Evolutionary conservation across 306 rosid species (phyloP), one percentile per base, ranked within the genome.

Genomic region (Acacia confusa): DNA sequence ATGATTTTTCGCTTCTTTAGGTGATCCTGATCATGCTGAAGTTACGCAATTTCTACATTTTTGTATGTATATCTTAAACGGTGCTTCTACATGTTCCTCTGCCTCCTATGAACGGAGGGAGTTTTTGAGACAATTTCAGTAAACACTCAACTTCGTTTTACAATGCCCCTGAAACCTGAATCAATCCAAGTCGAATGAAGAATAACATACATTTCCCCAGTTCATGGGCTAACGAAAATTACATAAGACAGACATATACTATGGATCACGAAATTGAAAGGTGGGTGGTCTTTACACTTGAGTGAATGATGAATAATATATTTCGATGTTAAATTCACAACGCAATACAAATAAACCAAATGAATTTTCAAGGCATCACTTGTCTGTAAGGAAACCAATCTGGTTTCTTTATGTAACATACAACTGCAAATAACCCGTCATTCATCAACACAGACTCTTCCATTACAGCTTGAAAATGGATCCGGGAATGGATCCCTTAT

Each of bases 391-490:
- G 75, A 76, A 75, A 63, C 64, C 52, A 68, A 68, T 60, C 64
- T 30, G 71, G 38, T 74, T 78, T 41, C 72, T 74, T 28, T 30
- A 57, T 82, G 71, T 36, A 70, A 55, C 24, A 76, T 50, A 71
- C 78, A 68, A 77, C 70, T 65, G 70, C 78, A 76, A 76, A 40
- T 36, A 57, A 47, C 79, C 81, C 78, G 30, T 58, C 72, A 61
- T 58, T 70, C 34, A 53, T 34, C 72, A 75, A 53, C 24, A 50
- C 0, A 6, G 22, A 57, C 14, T 57, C 28, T 57, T 57, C 64
- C 4, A 57, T 57, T 22, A 57, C 14, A 22, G 27, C 25, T 57
- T 57, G 64, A 57, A 15, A 9, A 22, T n/a, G 64, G 64, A 57
- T 57, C 30, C 22, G 64, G 24, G 28, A n/a, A 57, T 57, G 64